Base-by-base conservation (phyloP, 2,329 filamentous ascomycete species). In the Ceratocystis harringtonii region DNA sequence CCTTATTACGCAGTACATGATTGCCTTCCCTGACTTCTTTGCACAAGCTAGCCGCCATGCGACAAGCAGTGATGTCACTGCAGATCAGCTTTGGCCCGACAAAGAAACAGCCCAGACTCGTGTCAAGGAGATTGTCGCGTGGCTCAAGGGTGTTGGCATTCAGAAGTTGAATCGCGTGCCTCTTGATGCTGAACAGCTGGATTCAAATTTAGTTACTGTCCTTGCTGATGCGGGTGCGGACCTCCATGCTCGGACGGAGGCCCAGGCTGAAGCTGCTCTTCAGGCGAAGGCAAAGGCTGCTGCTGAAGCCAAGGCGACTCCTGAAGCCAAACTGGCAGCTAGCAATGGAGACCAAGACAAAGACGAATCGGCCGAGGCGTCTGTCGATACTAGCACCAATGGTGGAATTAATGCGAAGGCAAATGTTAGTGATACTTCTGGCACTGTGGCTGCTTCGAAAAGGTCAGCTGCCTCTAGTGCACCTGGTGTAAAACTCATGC, bases 111-210 rank as follows among this genome's bases (percentile, higher is more conserved):
- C 92, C 2, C 85, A 86, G 62, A 76, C 82, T 61, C 90, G 90
- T 72, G 87, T 99, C 73, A 96, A 96, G 77, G 94, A 97, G 73
- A 96, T 99, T 68, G 88, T 85, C 30, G 84, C 86, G 43, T 99
- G 92, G 92, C 80, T 99, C 62, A 99, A 97, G 78, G 85, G 85
- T 52, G 84, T 95, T 60, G 89, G 96, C 74, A 89, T 89, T 0
- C 95, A 90, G 80, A 89, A 87, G 70, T 95, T 99, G 70, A 92
- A 97, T 75, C 87, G 87, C 69, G 94, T 99, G n/a, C 92, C 94
- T 25, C 82, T 99, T 15, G 94, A 99, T 71, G 94, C 94, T 1
- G 90, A 96, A 73, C 95, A 99, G 74, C 85, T 99, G 3, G 94
- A 99, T 74, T 96, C 91, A 0, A 88, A 91, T 67, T 84, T 91